These are phyloP conservation scores for Plenodomus lindquistii DNA, from an alignment of 2,329 filamentous ascomycete species.

Conservation along the genomic window DNA sequence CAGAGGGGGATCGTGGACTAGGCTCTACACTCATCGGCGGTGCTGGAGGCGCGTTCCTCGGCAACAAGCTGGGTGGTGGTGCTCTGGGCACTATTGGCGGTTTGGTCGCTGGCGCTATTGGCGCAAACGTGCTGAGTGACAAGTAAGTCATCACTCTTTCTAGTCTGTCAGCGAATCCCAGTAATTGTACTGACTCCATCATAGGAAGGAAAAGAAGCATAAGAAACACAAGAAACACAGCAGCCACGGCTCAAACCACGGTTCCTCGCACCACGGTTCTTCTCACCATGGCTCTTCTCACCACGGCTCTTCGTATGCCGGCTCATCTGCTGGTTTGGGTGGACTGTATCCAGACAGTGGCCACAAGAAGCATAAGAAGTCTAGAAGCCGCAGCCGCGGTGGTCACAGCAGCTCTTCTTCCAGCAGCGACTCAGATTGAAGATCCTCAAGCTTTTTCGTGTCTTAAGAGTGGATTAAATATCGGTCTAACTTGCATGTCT, in stretches of 20 bases:
- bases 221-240: conserved; percentile 44
- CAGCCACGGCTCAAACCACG: conserved; percentile 26
- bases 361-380: conserved; percentile 37
- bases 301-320: conserved; percentile 29
- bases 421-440: conserved; percentile 44
- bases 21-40: conserved; percentile 59
- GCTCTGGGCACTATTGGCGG: conserved; percentile 57
- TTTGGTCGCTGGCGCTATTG: conserved; percentile 58
- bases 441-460: neutral
- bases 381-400: conserved; percentile 38
- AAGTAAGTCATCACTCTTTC: conserved; percentile 31
- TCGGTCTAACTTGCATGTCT: too few species aligned
- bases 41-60: conserved; percentile 59
- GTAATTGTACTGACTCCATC: neutral
- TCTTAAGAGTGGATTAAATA: neutral
- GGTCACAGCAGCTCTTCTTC: conserved; percentile 38
- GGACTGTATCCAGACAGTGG: conserved; percentile 39
- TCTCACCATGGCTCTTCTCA: conserved; percentile 20
- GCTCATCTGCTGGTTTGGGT: conserved; percentile 39
- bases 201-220: conserved; percentile 39
- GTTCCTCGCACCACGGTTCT: conserved; percentile 29
- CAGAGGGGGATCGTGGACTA: conserved; percentile 59
- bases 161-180: neutral
- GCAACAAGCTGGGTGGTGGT: conserved; percentile 59
- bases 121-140: conserved; percentile 57